These are phyloP conservation scores for Penicillium argentinense DNA, from an alignment of 495 filamentous ascomycete genomes.

Conservation along the genomic window DNA sequence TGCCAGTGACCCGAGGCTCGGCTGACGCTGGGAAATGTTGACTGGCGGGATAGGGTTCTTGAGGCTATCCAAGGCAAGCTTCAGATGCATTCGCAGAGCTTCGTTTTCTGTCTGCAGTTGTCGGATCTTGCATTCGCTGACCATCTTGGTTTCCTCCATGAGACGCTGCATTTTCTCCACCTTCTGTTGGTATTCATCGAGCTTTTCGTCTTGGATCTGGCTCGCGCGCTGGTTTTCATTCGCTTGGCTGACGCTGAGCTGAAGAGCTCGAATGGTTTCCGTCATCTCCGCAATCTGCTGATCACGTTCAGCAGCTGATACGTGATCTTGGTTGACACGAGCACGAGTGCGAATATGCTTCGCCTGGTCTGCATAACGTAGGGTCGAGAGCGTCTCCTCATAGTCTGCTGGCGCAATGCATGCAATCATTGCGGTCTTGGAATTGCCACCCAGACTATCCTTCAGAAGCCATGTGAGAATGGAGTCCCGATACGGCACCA, in stretches of 20 bases:
- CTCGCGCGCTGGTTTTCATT: conserved; percentile 47
- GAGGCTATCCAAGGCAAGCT: conserved; percentile 79
- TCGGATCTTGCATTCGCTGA: conserved; percentile 88
- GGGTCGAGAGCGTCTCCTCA: conserved; percentile 92
- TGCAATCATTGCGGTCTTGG: conserved; percentile 98
- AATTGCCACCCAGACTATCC: conserved; percentile 91
- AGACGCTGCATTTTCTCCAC: conserved; percentile 84
- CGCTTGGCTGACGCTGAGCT: conserved; percentile 65
- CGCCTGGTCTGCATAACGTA: conserved; percentile 96
- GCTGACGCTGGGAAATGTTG: conserved; percentile 34
- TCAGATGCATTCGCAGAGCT: conserved; percentile 78
- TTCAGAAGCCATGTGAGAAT: conserved; percentile 98
- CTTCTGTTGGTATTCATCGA: conserved; percentile 88
- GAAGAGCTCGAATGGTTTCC: conserved; percentile 82
- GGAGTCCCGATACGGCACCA: conserved; percentile 91
- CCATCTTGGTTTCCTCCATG: conserved; percentile 88
- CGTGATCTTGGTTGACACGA: conserved; percentile 89
- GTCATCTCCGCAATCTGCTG: conserved; percentile 92
- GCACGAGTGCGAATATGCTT: conserved; percentile 97
- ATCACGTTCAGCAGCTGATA: conserved; percentile 85
- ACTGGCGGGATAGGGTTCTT: conserved; percentile 76
- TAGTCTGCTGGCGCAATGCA: conserved; percentile 95
- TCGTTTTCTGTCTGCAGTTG: conserved; percentile 87
- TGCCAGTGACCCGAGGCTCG: conserved; percentile 36
- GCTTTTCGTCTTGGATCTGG: conserved; percentile 64